phyloP scores from a whole-genome alignment of 2,329 filamentous ascomycete genomes.

The Pseudocercospora fuligena region DNA sequence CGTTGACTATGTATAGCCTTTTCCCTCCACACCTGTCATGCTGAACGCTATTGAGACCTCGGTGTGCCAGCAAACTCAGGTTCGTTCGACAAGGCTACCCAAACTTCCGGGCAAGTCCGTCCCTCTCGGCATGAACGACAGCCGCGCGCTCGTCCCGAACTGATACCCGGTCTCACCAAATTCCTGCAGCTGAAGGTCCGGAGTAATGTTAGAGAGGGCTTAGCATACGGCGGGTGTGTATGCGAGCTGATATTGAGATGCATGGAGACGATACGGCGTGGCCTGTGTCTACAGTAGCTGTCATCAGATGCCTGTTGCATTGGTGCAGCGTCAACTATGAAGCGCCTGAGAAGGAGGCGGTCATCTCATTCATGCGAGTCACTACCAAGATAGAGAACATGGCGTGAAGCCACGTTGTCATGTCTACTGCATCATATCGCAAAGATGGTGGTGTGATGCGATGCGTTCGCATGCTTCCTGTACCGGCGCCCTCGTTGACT shows the following conservation, averaged over 20 bases:
- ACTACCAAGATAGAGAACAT: background rate
- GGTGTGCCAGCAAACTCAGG: background rate
- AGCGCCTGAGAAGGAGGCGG: no score
- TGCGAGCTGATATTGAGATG: no score
- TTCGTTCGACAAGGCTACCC: background rate
- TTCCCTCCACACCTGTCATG: background rate
- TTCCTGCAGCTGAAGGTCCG: no score
- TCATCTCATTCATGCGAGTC: background rate
- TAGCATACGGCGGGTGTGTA: no score
- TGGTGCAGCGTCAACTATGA: no score
- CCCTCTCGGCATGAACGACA: background rate
- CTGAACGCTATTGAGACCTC: background rate
- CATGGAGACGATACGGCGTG: no score
- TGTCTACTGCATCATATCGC: background rate
- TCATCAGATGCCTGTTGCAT: no score
- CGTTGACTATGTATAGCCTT: background rate
- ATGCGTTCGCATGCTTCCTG: background rate
- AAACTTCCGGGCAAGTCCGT: background rate
- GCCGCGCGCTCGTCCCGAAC: background rate
- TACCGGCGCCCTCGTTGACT: background rate
- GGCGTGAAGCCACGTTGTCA: background rate
- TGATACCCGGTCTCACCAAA: background rate
- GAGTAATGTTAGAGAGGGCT: background rate
- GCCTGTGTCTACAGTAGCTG: no score
- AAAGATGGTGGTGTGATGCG: no score